Conservation (phyloP, 2,329 filamentous ascomycete genomes). For the Paraphoma chrysanthemicola region DNA sequence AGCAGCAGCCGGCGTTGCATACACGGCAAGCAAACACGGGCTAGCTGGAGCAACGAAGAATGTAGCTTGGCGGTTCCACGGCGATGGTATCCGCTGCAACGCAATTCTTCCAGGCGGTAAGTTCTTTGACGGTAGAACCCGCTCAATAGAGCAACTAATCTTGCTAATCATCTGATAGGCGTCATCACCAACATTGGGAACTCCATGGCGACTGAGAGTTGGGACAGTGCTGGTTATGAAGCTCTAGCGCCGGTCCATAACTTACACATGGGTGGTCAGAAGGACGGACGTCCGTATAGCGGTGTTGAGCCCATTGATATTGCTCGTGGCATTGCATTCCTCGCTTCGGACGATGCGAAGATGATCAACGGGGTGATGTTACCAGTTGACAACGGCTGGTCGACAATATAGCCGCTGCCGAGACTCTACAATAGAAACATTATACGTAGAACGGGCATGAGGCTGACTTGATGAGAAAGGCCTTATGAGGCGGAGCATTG, state of each 20-base stretch:
- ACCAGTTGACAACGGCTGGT: conserved; percentile 33
- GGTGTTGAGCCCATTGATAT: conserved; percentile 19
- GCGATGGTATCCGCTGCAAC: conserved; percentile 56
- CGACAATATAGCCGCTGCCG: conserved; percentile 6
- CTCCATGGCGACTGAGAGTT: conserved; percentile 15
- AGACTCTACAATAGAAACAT: too few relatives aligned
- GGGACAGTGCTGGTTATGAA: conserved; percentile 13
- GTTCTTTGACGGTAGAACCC: not conserved
- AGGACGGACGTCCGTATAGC: not conserved
- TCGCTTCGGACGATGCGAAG: conserved; percentile 26
- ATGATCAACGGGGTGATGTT: conserved; percentile 26
- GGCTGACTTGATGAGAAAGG: too few relatives aligned
- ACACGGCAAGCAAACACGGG: conserved; percentile 55
- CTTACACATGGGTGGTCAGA: not conserved
- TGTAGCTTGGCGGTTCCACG: conserved; percentile 55
- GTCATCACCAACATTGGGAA: conserved; percentile 25
- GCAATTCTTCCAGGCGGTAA: conserved; percentile 53
- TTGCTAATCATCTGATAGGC: not conserved
- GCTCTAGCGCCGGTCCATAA: conserved; percentile 14
- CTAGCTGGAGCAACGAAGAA: conserved; percentile 58
- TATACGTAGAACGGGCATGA: too few relatives aligned
- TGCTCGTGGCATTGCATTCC: conserved; percentile 23
- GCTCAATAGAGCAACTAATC: not conserved
- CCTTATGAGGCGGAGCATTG: too few relatives aligned
- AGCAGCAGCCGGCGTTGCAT: conserved; percentile 52